Percentiles rank a stretch among this genome's conserved stretches.
Evolutionary conservation across 2,329 filamentous ascomycete genomes (phyloP).

Genomic region (Epichloe scottii): DNA sequence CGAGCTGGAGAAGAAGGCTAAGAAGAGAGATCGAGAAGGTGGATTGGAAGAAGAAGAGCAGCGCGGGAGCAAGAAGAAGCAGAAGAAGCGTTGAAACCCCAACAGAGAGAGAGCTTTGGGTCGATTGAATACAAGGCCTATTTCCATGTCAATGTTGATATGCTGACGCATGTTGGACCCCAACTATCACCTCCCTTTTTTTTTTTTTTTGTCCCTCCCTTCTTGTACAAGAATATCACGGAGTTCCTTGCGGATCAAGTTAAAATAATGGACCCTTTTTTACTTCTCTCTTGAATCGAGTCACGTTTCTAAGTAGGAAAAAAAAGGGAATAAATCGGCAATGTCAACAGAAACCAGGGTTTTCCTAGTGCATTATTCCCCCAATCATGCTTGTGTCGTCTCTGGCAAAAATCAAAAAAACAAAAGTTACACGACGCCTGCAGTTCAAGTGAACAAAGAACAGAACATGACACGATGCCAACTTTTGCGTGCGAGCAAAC

Average conservation of each 20-base stretch:
- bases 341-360: not conserved
- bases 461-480: not conserved
- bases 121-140: too few relatives aligned
- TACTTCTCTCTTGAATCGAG: not conserved
- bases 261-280: not conserved
- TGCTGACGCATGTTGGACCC: too few relatives aligned
- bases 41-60: constrained; percentile 42
- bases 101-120: too few relatives aligned
- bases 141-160: too few relatives aligned
- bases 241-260: not conserved
- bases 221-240: not conserved
- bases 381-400: not conserved
- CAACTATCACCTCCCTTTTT: too few relatives aligned
- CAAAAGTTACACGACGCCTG: not conserved
- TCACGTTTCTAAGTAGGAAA: not conserved
- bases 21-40: constrained; percentile 64
- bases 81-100: constrained; percentile 22
- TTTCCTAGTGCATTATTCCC: not conserved
- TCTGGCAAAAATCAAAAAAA: not conserved
- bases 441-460: not conserved
- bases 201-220: not conserved
- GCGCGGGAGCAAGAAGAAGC: constrained; percentile 51
- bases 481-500: not conserved
- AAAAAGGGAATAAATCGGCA: not conserved
- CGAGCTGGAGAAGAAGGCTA: constrained; percentile 82